Base-by-base conservation (phyloP, 208 protist species). In the Acanthamoeba healyi region DNA sequence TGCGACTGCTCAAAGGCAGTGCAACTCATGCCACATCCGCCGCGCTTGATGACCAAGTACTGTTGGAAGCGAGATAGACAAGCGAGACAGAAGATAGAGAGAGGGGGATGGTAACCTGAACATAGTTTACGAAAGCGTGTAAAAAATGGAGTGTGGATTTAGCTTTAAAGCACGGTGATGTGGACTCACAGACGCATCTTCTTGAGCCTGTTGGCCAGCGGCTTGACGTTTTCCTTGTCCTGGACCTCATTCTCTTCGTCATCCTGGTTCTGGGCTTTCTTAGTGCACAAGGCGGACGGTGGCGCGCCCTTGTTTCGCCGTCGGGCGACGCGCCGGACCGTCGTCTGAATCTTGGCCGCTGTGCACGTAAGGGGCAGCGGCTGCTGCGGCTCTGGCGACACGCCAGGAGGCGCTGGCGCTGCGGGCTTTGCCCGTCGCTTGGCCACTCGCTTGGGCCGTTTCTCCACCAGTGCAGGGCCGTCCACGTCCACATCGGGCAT, bases 191-290 rank as follows among this genome's bases (percentile, higher is more conserved):
- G n/a, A 22, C 67, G 67, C 67, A 77, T 77, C 67, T 77, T 77
- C 67, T 77, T 77, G 10, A 77, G 67, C 67, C n/a, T 77, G 67
- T 77, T 77, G 67, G 67, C 67, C 34, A 77, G 32, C 9, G 67
- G 67, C 38, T 42, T 36, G 24, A 77, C 38, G 32, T 77, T 77
- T 22, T 77, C 67, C 38, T 77, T 74, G 65, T 77, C 67, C 38
- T 34, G 32, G 17, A 9, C 67, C 14, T 7, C 67, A 26, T 77
- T 0, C 12, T 44, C 34, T 40, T 77, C 67, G 9, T 77, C 56
- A 24, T 63, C 56, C 0, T 51, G 17, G 49, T 54, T 19, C 49
- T 54, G 49, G 14, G 49, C 12, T 54, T 12, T 12, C 15, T n/a
- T n/a, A 54, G 24, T 24, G 56, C 26, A 63, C 12, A 24, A 34